A percentile compares a stretch with the other conserved stretches of the same genome.
Evolutionary conservation across 2,329 filamentous ascomycete species (phyloP).

Genomic region (Aspergillus eucalypticola): DNA sequence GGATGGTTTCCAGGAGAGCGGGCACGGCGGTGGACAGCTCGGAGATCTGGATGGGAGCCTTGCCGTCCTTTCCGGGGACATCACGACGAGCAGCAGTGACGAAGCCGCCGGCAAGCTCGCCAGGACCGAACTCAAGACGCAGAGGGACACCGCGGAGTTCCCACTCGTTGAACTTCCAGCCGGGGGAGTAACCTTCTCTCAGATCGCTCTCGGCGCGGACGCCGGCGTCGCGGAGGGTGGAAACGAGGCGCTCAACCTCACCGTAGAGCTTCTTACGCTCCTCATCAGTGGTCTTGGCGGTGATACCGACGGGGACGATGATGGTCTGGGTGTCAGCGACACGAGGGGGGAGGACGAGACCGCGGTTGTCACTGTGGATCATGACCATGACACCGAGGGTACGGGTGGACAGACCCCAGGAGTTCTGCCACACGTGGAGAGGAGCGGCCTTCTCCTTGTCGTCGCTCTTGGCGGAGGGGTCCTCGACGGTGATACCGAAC

Average conservation of each 20-base stretch:
- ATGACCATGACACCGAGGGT: slow-evolving; percentile 99
- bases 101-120: slow-evolving; percentile 82
- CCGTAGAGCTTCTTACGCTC: slow-evolving; percentile 74
- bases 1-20: slow-evolving; percentile 83
- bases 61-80: slow-evolving; percentile 64
- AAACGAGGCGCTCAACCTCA: slow-evolving; percentile 70
- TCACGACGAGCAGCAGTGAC: slow-evolving; percentile 87
- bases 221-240: slow-evolving; percentile 68
- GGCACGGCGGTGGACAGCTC: slow-evolving; percentile 74
- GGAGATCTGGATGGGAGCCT: slow-evolving; percentile 74
- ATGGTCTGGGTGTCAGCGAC: slow-evolving; percentile 84
- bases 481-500: slow-evolving; percentile 97
- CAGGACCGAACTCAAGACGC: slow-evolving; percentile 92
- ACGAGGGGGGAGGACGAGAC: slow-evolving; percentile 86
- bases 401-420: slow-evolving; percentile 95
- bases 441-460: slow-evolving; percentile 68
- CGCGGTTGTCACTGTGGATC: slow-evolving; percentile 95
- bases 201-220: slow-evolving; percentile 79
- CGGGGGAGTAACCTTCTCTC: slow-evolving; percentile 87
- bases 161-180: slow-evolving; percentile 99
- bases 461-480: slow-evolving; percentile 69
- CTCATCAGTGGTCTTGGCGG: slow-evolving; percentile 79
- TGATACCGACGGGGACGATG: slow-evolving; percentile 90
- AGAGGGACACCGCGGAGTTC: slow-evolving; percentile 94
- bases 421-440: slow-evolving; percentile 96